Conservation (phyloP, 2,329 filamentous ascomycete genomes). For the Aphanoascus verrucosus region DNA sequence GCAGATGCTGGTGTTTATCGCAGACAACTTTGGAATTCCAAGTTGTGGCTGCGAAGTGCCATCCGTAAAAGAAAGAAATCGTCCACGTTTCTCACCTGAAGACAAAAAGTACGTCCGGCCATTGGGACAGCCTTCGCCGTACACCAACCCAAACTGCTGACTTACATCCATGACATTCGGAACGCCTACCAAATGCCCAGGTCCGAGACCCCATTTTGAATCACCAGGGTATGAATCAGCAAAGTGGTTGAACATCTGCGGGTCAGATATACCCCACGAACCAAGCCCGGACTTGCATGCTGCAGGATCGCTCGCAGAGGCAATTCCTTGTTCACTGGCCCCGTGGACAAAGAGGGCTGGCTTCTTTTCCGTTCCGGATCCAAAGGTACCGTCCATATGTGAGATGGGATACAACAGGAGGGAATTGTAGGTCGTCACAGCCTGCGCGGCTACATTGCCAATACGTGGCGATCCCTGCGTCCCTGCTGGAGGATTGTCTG, state of each 20-base stretch:
- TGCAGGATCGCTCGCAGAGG: constrained; percentile 70
- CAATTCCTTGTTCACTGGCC: constrained; percentile 63
- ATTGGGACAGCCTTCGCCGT: constrained; percentile 76
- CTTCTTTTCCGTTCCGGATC: constrained; percentile 55
- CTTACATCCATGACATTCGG: constrained; percentile 89
- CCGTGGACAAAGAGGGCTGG: constrained; percentile 73
- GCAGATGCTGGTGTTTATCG: constrained; percentile 59
- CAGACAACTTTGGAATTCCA: constrained; percentile 67
- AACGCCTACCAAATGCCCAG: constrained; percentile 62
- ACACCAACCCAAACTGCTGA: constrained; percentile 69
- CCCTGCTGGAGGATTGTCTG: constrained; percentile 45
- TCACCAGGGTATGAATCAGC: constrained; percentile 65
- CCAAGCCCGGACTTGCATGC: constrained; percentile 55
- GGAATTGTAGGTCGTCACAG: constrained; percentile 76
- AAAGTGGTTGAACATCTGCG: constrained; percentile 64
- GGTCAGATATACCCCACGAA: constrained; percentile 70
- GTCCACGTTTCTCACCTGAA: constrained; percentile 62
- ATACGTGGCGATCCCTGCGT: constrained; percentile 44
- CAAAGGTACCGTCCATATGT: constrained; percentile 68
- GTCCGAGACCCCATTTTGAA: constrained; percentile 63
- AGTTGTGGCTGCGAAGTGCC: constrained; percentile 52
- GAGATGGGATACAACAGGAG: constrained; percentile 70
- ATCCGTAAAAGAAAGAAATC: constrained; percentile 56
- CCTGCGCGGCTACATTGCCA: constrained; percentile 51
- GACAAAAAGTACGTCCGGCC: constrained; percentile 70